Base-by-base conservation (phyloP, 805 yeast genomes). In the Saccharomyces jurei region DNA sequence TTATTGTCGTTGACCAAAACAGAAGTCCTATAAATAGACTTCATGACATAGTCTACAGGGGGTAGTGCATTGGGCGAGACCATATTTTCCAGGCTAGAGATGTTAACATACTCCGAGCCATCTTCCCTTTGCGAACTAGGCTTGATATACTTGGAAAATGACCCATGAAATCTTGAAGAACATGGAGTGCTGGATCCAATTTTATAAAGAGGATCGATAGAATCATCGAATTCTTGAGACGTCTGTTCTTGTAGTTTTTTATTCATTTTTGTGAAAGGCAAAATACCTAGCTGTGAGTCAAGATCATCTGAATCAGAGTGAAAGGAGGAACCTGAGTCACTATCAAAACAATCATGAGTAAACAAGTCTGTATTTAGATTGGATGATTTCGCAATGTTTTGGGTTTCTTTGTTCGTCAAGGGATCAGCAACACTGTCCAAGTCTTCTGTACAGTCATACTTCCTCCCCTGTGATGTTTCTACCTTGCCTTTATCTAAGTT, bases 1-100 rank as follows among this genome's bases (percentile, higher is more conserved):
- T 83, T 83, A 68, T 82, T 74, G 62, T 87, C 92, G 55, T 83
- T 80, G 0, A 81, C 81, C 44, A 84, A 66, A 0, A 83, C 79
- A 0, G 85, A 83, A 2, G 80, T 72, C 58, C 86, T 88, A 61
- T 80, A 81, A 48, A 86, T 78, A 49, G 83, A 67, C 53, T 82
- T 84, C 29, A 87, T 74, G 3, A 81, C 73, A 47, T 72, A 69
- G 54, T 81, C 84, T 13, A 78, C 74, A 4, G 90, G 84, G 6
- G 81, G 76, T 2, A 81, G 77, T 0, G 86, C 73, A 50, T 76
- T 73, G 1, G 83, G 79, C 0, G 82, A 74, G 0, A 83, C 81
- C 56, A 85, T 66, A 50, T 77, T 79, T 58, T 81, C 87, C 46
- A 86, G 68, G 0, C 85, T 80, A 8, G 83, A 76, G 9, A 63